A percentile compares a stretch with the other conserved stretches of the same genome.
phyloP scores from a whole-genome alignment of 257 asterid species.

The Fraxinus anomala region DNA sequence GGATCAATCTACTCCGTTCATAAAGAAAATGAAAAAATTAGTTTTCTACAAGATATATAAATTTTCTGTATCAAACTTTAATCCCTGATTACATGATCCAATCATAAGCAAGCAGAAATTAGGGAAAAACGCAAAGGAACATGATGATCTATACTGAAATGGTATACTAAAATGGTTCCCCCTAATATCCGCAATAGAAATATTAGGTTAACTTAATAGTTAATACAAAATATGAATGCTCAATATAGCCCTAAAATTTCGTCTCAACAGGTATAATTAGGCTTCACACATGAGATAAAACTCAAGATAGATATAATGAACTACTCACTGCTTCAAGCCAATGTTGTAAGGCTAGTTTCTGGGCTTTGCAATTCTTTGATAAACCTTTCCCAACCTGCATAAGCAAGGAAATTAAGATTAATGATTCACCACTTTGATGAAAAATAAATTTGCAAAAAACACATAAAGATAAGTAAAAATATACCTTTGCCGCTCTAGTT shows the following conservation, averaged over 20 bases:
- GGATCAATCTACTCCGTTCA: slow-evolving; percentile 56
- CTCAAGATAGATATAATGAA: neutral
- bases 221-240: neutral
- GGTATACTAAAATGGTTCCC: neutral
- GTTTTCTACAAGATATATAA: neutral
- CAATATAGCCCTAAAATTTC: neutral
- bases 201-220: neutral
- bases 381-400: slow-evolving; percentile 62
- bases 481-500: slow-evolving; percentile 64
- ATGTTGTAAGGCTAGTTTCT: slow-evolving; percentile 62
- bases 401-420: neutral
- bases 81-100: neutral
- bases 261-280: neutral
- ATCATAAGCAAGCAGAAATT: neutral
- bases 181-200: neutral
- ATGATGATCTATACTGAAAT: neutral
- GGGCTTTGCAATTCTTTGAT: slow-evolving; percentile 56
- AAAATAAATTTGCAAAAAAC: neutral
- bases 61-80: neutral
- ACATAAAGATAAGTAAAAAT: neutral
- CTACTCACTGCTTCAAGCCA: slow-evolving; percentile 69
- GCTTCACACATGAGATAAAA: neutral
- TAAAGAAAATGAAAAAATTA: slow-evolving; percentile 25
- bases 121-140: neutral
- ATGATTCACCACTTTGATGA: neutral